phyloP scores from a whole-genome alignment of 2,329 filamentous ascomycete genomes.

The Daldinia sp. region DNA sequence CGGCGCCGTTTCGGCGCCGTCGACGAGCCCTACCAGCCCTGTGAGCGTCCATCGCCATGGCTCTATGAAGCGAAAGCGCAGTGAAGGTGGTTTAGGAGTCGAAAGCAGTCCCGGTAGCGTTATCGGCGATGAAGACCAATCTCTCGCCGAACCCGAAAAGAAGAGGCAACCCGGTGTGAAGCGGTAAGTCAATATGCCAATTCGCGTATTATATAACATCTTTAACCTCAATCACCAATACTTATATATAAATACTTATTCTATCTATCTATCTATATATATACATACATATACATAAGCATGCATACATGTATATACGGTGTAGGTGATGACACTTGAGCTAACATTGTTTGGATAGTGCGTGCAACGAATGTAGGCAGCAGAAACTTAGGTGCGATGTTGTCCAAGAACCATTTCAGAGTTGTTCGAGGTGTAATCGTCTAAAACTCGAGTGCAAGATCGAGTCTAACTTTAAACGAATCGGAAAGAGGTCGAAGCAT shows the following conservation, averaged over 20 bases:
- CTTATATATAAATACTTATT: not conserved
- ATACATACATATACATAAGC: not conserved
- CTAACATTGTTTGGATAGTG: slow-evolving; percentile 21
- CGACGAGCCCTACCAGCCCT: slow-evolving; percentile 64
- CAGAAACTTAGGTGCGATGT: slow-evolving; percentile 77
- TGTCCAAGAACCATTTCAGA: slow-evolving; percentile 79
- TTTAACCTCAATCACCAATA: not conserved
- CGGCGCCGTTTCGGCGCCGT: slow-evolving; percentile 57
- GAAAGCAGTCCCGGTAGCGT: slow-evolving; percentile 69
- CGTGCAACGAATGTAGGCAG: slow-evolving; percentile 36
- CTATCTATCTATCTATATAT: not conserved
- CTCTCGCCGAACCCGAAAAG: slow-evolving; percentile 63
- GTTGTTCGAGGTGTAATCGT: slow-evolving; percentile 79
- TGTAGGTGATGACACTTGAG: not conserved
- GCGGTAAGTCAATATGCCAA: slow-evolving; percentile 50
- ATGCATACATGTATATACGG: not conserved
- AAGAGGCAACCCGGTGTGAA: slow-evolving; percentile 75
- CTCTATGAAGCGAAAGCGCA: slow-evolving; percentile 68
- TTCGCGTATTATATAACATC: slow-evolving; percentile 2
- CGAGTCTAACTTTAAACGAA: slow-evolving; percentile 85
- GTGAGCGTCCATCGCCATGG: slow-evolving; percentile 60
- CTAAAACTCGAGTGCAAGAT: slow-evolving; percentile 86
- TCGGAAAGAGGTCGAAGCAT: slow-evolving; percentile 83
- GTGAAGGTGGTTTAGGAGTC: slow-evolving; percentile 55
- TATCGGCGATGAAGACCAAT: slow-evolving; percentile 65